phyloP scores from a whole-genome alignment of 345 rosid species.

The Jatropha curcas region DNA sequence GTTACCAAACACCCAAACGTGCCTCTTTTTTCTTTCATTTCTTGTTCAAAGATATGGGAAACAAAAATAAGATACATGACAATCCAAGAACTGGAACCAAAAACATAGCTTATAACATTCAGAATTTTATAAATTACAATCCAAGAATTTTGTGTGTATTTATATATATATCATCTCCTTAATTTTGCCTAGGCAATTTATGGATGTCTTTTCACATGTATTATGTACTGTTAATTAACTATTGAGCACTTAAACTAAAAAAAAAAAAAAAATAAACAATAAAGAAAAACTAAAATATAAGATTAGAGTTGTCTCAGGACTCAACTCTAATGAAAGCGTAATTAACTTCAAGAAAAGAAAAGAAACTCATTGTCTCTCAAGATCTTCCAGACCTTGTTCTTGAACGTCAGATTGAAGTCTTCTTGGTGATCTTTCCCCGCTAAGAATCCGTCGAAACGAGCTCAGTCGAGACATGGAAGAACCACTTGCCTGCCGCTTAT shows the following conservation, averaged over 20 bases:
- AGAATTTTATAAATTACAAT: too few relatives aligned
- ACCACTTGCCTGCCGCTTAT: constrained; percentile 7
- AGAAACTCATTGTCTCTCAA: constrained; percentile 24
- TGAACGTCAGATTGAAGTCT: constrained; percentile 26
- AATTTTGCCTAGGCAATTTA: too few relatives aligned
- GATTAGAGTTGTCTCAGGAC: too few relatives aligned
- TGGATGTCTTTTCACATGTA: neutral
- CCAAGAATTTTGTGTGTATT: too few relatives aligned
- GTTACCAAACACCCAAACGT: neutral
- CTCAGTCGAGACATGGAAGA: constrained; percentile 23
- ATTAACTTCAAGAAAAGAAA: too few relatives aligned
- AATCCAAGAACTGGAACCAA: too few relatives aligned
- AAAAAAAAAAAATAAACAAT: too few relatives aligned
- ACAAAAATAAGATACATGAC: neutral
- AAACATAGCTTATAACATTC: too few relatives aligned
- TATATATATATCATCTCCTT: too few relatives aligned
- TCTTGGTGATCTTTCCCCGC: constrained; percentile 31
- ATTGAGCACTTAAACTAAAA: neutral
- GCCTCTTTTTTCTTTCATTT: neutral
- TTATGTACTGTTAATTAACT: neutral
- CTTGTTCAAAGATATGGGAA: neutral
- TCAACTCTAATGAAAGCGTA: too few relatives aligned
- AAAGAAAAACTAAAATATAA: too few relatives aligned
- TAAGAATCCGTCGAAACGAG: constrained; percentile 28
- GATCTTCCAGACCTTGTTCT: constrained; percentile 25